These are phyloP conservation scores for Candida stauntonica DNA, from an alignment of 805 yeast species.

Conservation along the genomic window DNA sequence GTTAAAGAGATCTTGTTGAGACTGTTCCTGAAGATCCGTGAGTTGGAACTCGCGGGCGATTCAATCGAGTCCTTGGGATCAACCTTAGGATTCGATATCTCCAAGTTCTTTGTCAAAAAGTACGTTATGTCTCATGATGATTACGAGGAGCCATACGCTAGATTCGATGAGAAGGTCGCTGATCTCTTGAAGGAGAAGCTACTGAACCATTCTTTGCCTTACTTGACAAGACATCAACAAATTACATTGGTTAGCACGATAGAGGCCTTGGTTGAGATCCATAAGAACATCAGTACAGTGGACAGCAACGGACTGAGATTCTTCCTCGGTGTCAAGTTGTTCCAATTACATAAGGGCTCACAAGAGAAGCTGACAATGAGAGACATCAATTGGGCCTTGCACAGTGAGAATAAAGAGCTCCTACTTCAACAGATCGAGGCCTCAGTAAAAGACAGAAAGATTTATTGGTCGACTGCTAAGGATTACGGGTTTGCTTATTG, in stretches of 20 bases:
- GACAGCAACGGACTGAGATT: constrained; percentile 63
- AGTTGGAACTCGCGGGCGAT: constrained; percentile 39
- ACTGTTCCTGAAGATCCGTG: constrained; percentile 51
- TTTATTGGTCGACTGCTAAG: constrained; percentile 59
- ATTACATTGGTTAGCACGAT: constrained; percentile 70
- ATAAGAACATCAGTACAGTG: constrained; percentile 32
- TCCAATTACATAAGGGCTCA: constrained; percentile 45
- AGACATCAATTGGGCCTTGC: constrained; percentile 84
- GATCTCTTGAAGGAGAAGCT: constrained; percentile 53
- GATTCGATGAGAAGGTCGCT: constrained; percentile 41
- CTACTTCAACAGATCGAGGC: constrained; percentile 47
- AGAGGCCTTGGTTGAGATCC: constrained; percentile 56
- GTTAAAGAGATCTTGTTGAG: constrained; percentile 54
- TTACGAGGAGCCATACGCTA: constrained; percentile 35
- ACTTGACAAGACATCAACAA: constrained; percentile 87
- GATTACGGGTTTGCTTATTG: constrained; percentile 70
- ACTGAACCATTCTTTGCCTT: constrained; percentile 65
- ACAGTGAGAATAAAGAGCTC: constrained; percentile 72
- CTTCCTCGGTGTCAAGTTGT: constrained; percentile 65
- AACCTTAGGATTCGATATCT: constrained; percentile 26
- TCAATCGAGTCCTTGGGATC: constrained; percentile 25
- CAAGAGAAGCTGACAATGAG: constrained; percentile 64
- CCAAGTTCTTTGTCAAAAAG: constrained; percentile 25
- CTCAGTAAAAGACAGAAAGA: constrained; percentile 33
- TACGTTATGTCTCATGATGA: constrained; percentile 5